Evolutionary conservation across 371 early-diverging fungal species (phyloP).

Genomic region (Phascolomyces articulosus): DNA sequence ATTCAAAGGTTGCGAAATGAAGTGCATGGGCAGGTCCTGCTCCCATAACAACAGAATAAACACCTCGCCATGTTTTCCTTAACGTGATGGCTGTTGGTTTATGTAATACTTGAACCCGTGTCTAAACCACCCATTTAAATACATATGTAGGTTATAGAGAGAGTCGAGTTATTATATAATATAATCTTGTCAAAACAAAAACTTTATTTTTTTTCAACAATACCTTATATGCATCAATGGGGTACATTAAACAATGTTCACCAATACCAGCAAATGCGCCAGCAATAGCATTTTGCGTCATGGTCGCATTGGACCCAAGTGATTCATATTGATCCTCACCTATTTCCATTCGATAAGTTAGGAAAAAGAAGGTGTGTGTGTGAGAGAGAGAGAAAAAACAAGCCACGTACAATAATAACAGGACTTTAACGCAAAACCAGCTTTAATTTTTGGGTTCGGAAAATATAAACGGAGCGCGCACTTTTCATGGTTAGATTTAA

Average conservation of each 20-base stretch:
- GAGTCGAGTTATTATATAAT: too few species aligned
- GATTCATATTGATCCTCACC: constrained; percentile 86
- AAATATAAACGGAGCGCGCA: too few species aligned
- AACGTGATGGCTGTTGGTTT: constrained; percentile 8
- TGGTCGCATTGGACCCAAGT: constrained; percentile 77
- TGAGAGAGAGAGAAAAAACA: too few species aligned
- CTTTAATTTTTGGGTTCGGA: too few species aligned
- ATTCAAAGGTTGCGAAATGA: constrained; percentile 94
- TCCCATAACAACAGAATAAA: constrained; percentile 87
- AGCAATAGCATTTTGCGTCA: constrained; percentile 83
- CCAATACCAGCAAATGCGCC: constrained; percentile 97
- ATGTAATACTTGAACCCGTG: constrained; percentile 46
- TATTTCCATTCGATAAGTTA: not conserved
- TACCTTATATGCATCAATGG: constrained; percentile 93
- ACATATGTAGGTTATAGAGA: too few species aligned
- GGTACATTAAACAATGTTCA: constrained; percentile 95
- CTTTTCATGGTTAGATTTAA: too few species aligned
- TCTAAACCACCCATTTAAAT: constrained; percentile 20
- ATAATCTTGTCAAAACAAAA: not conserved
- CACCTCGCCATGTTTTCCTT: constrained; percentile 86
- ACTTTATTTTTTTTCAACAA: constrained; percentile 13
- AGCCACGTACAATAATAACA: too few species aligned
- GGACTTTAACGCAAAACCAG: too few species aligned
- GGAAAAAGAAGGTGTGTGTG: too few species aligned
- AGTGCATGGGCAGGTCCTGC: constrained; percentile 97